Evolutionary conservation across 805 yeast species (phyloP).

Genomic region (Yamadazyma sp.): DNA sequence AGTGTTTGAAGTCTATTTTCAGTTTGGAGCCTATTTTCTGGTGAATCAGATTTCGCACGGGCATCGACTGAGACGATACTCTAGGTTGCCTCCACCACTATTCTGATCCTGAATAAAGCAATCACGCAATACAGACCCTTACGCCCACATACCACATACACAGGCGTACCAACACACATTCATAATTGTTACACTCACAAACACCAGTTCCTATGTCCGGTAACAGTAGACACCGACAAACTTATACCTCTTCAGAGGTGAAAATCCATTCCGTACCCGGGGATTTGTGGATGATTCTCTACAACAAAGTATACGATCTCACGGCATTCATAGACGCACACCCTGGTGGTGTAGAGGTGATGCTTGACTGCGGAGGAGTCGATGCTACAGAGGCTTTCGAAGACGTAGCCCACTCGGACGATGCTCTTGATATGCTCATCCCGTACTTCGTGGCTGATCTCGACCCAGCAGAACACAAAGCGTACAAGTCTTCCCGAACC

Average conservation of each 20-base stretch:
- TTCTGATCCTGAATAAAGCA: too few species aligned
- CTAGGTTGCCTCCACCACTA: too few species aligned
- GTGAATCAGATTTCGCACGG: too few species aligned
- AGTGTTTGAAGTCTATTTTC: too few species aligned
- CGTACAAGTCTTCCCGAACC: slow-evolving; percentile 16
- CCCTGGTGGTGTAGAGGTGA: slow-evolving; percentile 75
- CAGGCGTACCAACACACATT: too few species aligned
- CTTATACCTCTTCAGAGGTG: slow-evolving; percentile 9
- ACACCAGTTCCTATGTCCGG: too few species aligned
- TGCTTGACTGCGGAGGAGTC: slow-evolving; percentile 75
- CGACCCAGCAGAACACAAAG: slow-evolving; percentile 16
- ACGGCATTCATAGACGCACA: slow-evolving; percentile 71
- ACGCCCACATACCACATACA: too few species aligned
- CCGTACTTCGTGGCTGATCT: slow-evolving; percentile 33
- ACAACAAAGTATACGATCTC: slow-evolving; percentile 77
- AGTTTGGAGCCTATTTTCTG: too few species aligned
- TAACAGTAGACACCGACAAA: slow-evolving; percentile 4
- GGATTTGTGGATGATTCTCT: slow-evolving; percentile 81
- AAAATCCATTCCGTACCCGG: slow-evolving; percentile 70
- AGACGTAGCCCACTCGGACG: slow-evolving; percentile 39
- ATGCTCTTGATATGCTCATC: slow-evolving; percentile 30
- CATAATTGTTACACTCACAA: too few species aligned
- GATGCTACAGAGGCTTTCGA: slow-evolving; percentile 74
- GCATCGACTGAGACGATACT: too few species aligned
- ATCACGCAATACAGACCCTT: too few species aligned